phyloP scores from a whole-genome alignment of 768 basidiomycete species.

The Psilocybe tampanensis region DNA sequence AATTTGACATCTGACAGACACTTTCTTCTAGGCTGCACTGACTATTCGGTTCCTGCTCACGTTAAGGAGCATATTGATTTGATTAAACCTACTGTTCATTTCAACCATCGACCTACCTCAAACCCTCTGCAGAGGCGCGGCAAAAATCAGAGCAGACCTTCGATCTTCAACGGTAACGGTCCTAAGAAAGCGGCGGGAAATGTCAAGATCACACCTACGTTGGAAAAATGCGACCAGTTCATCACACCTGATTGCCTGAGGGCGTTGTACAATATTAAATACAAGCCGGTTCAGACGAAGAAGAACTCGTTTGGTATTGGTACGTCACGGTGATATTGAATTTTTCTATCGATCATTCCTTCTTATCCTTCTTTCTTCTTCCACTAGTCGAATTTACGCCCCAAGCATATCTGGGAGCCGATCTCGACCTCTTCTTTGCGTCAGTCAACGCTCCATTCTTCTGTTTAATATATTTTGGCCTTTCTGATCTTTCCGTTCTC shows the following conservation, averaged over 20 bases:
- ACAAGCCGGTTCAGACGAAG: conserved; percentile 30
- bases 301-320: conserved; percentile 45
- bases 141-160: conserved; percentile 13
- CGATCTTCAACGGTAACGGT: conserved; percentile 19
- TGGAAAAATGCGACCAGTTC: conserved; percentile 32
- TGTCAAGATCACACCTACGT: conserved; percentile 21
- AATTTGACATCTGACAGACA: neutral
- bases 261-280: conserved; percentile 39
- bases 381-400: conserved; percentile 53
- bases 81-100: conserved; percentile 45
- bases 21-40: conserved; percentile 34
- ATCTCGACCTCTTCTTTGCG: conserved; percentile 47
- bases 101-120: conserved; percentile 33
- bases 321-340: conserved; percentile 9
- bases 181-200: conserved; percentile 21
- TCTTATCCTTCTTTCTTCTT: conserved; percentile 7
- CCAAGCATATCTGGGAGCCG: conserved; percentile 42
- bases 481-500: neutral
- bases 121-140: conserved; percentile 17
- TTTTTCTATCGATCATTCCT: conserved; percentile 10
- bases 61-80: conserved; percentile 43
- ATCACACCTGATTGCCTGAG: conserved; percentile 43
- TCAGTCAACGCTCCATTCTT: conserved; percentile 24
- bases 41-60: conserved; percentile 42
- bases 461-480: neutral